A percentile compares a stretch with the other conserved stretches of the same genome.
These are phyloP conservation scores for Fraxinus dipetala DNA, from an alignment of 305 asterid genomes.

Conservation along the genomic window DNA sequence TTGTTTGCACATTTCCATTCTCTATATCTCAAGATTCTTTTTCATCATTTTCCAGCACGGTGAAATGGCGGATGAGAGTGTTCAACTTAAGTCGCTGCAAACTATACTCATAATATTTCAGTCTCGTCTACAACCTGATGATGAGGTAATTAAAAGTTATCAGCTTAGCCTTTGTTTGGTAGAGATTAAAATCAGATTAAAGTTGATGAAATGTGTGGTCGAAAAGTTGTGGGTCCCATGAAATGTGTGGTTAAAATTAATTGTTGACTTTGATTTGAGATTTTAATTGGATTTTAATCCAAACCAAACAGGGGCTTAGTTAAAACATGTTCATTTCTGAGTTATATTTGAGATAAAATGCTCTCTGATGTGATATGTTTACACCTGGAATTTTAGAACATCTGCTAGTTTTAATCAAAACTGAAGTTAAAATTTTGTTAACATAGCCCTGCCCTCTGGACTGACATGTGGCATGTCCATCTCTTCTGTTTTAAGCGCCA, in stretches of 20 bases:
- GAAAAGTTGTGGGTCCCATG: too few relatives aligned
- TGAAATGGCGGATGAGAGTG: conserved; percentile 91
- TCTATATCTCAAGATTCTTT: neutral
- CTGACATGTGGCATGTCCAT: neutral
- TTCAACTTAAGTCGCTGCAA: conserved; percentile 92
- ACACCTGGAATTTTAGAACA: neutral
- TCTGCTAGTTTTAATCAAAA: neutral
- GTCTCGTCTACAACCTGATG: conserved; percentile 85
- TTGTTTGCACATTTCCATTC: conserved; percentile 12
- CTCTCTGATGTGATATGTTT: neutral
- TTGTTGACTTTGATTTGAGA: too few relatives aligned
- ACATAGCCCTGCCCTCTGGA: neutral
- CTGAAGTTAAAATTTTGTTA: neutral
- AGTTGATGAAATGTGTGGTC: too few relatives aligned
- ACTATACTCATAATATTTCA: conserved; percentile 89
- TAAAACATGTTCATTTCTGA: conserved; percentile 10
- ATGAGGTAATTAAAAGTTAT: conserved; percentile 58
- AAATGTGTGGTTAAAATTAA: too few relatives aligned
- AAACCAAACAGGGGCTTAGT: neutral
- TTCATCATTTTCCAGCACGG: conserved; percentile 59
- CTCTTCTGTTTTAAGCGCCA: neutral
- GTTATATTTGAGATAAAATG: conserved; percentile 11
- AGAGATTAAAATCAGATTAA: too few relatives aligned
- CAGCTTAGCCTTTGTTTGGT: neutral
- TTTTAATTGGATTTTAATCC: too few relatives aligned